Evolutionary conservation across 2,329 filamentous ascomycete species (phyloP).

Genomic region (Penicillium sp.): DNA sequence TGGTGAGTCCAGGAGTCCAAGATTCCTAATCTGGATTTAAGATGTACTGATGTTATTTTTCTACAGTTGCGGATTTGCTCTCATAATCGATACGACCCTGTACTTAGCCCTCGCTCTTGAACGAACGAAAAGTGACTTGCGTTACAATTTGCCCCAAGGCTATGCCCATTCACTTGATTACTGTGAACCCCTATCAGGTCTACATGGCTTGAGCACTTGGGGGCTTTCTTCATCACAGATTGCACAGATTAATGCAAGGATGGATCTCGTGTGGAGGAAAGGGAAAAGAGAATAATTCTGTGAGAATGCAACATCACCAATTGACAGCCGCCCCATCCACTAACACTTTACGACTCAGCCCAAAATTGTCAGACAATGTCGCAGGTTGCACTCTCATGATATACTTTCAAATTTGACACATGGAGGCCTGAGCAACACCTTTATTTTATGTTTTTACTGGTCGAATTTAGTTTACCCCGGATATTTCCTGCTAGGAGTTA

Average conservation of each 20-base stretch:
- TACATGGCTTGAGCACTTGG: not conserved
- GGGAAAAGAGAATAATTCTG: conserved; percentile 28
- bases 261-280: conserved; percentile 38
- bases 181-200: not conserved
- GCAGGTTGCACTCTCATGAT: conserved; percentile 12
- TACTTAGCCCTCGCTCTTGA: conserved; percentile 4
- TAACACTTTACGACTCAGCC: conserved; percentile 2
- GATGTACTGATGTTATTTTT: conserved; percentile 11
- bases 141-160: not conserved
- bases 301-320: conserved; percentile 14
- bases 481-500: conserved; percentile 15
- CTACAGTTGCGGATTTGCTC: conserved; percentile 37
- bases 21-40: not conserved
- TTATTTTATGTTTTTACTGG: conserved; percentile 9
- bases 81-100: conserved; percentile 27
- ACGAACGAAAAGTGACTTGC: conserved; percentile 7
- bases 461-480: not conserved
- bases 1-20: conserved; percentile 56
- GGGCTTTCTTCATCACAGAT: not conserved
- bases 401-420: conserved; percentile 11
- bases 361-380: conserved; percentile 16
- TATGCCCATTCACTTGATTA: not conserved
- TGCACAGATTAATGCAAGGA: conserved; percentile 8
- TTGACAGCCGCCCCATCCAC: conserved; percentile 10
- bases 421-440: conserved; percentile 4